Percentiles rank a stretch among this genome's conserved stretches.
These are phyloP conservation scores for Poronia punctata DNA, from an alignment of 495 filamentous ascomycete species.

Conservation along the genomic window DNA sequence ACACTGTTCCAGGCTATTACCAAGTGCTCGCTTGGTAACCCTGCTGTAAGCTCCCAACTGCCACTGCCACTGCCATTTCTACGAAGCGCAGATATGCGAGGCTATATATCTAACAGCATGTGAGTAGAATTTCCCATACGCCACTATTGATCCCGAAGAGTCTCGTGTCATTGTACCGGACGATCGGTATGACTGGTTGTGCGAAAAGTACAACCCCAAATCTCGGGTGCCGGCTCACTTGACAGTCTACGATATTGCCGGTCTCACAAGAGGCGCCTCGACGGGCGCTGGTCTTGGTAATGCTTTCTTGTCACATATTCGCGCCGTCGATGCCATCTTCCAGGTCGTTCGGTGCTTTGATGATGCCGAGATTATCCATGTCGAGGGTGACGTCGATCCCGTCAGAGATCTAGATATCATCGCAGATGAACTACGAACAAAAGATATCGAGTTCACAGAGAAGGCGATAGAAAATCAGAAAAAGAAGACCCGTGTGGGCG, in stretches of 20 bases:
- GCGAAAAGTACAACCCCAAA: conserved; percentile 93
- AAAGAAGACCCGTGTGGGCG: conserved; percentile 91
- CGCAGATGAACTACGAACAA: conserved; percentile 90
- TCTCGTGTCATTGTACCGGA: conserved; percentile 97
- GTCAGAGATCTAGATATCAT: conserved; percentile 92
- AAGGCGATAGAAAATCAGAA: conserved; percentile 82
- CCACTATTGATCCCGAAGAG: conserved; percentile 98
- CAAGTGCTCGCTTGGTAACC: conserved; percentile 94
- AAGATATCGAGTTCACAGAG: conserved; percentile 98
- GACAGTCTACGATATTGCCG: conserved; percentile 98
- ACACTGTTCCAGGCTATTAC: conserved; percentile 99
- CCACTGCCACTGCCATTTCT: too few relatives aligned
- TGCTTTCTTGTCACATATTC: conserved; percentile 96
- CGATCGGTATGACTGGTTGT: conserved; percentile 92
- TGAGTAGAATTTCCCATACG: conserved; percentile 90
- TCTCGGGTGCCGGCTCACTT: conserved; percentile 92
- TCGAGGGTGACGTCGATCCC: conserved; percentile 97
- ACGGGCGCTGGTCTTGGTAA: conserved; percentile 97
- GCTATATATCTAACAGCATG: too few relatives aligned
- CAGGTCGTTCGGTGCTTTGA: conserved; percentile 99
- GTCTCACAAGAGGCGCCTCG: conserved; percentile 91
- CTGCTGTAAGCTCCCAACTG: conserved; percentile 56
- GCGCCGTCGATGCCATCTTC: conserved; percentile 99
- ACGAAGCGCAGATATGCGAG: too few relatives aligned
- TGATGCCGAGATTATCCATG: conserved; percentile 98